phyloP scores from a whole-genome alignment of 192 early-diverging fungal species.

The Backusella tuberculispora region DNA sequence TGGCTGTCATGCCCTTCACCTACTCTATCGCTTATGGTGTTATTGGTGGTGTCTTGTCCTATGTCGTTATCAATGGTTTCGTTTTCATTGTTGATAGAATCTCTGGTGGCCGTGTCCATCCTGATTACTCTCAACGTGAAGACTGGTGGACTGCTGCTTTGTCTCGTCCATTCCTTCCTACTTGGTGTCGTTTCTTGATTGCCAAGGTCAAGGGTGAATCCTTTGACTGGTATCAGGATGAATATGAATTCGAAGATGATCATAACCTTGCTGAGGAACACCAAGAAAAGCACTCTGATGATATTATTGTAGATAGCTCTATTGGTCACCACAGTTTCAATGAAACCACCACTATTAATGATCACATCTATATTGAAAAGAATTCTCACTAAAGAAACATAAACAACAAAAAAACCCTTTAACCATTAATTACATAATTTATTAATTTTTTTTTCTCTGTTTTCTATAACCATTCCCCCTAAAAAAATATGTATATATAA shows the following conservation, averaged over 20 bases:
- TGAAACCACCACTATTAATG: conserved; percentile 8
- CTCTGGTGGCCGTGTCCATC: conserved; percentile 56
- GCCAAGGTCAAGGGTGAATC: conserved; percentile 32
- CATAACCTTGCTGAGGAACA: neutral
- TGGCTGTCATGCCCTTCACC: conserved; percentile 78
- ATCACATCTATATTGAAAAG: conserved; percentile 3
- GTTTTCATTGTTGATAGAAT: conserved; percentile 60
- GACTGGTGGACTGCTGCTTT: conserved; percentile 41
- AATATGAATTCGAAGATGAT: conserved; percentile 32
- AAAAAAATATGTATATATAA: too few relatives aligned
- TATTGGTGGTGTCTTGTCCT: conserved; percentile 72
- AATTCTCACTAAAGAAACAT: neutral
- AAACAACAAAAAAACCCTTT: neutral
- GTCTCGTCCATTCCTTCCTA: conserved; percentile 27
- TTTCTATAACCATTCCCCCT: neutral
- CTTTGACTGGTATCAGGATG: conserved; percentile 34
- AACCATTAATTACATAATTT: neutral
- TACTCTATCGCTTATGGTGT: conserved; percentile 85
- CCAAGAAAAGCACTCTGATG: neutral
- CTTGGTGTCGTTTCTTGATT: conserved; percentile 35
- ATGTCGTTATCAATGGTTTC: conserved; percentile 69
- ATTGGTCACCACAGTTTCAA: neutral
- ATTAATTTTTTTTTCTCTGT: neutral
- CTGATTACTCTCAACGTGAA: conserved; percentile 39
- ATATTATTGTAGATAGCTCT: conserved; percentile 6